Percentiles rank a stretch among this genome's conserved stretches.
Evolutionary conservation across 345 rosid species (phyloP).

Genomic region (Barbarea vulgaris): DNA sequence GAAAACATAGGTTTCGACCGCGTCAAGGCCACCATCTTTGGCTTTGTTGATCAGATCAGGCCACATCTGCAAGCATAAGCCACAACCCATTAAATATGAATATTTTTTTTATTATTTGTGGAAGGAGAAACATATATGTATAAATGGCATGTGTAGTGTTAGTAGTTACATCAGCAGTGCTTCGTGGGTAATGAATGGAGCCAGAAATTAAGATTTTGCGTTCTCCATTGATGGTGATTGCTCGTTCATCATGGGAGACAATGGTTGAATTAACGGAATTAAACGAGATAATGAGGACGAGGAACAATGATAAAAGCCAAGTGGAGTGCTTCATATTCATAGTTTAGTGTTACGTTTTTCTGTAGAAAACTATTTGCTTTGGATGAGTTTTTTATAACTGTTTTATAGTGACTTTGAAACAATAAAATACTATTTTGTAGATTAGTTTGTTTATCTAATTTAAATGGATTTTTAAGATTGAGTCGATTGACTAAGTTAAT

Average conservation of each 20-base stretch:
- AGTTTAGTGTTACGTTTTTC: neutral
- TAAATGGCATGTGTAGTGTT: neutral
- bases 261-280: conserved; percentile 17
- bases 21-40: conserved; percentile 67
- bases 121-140: conserved; percentile 9
- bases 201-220: conserved; percentile 62
- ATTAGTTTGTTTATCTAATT: conserved; percentile 1
- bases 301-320: neutral
- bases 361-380: neutral
- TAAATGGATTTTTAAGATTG: neutral
- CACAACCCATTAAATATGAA: neutral
- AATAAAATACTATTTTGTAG: neutral
- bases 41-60: conserved; percentile 59
- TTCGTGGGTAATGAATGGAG: conserved; percentile 70
- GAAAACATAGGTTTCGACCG: conserved; percentile 68
- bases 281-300: neutral
- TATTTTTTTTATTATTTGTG: neutral
- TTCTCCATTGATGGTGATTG: conserved; percentile 56
- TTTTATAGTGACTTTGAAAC: conserved; percentile 20
- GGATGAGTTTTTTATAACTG: neutral
- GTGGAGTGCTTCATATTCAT: conserved; percentile 30
- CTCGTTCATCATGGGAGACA: conserved; percentile 52
- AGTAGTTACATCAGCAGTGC: conserved; percentile 53
- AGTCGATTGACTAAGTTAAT: conserved; percentile 15
- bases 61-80: conserved; percentile 57